Percentiles rank a stretch among this genome's conserved stretches.
phyloP scores from a whole-genome alignment of 768 basidiomycete genomes.

The Agrocybe praecox region DNA sequence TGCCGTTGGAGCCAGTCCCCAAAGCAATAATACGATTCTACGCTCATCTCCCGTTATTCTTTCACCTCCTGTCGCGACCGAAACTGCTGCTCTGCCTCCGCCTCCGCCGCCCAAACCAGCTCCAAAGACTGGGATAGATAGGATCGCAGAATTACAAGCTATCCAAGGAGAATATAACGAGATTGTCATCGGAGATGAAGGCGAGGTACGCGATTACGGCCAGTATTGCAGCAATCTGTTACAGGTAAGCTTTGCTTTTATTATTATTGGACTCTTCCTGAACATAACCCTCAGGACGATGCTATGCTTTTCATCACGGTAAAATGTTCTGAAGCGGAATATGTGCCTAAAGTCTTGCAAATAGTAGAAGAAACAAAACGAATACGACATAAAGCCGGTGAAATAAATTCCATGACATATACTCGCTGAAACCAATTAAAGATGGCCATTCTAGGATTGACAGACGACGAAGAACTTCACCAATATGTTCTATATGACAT shows the following conservation, averaged over 20 bases:
- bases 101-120: constrained; percentile 60
- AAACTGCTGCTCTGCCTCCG: constrained; percentile 33
- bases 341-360: constrained; percentile 79
- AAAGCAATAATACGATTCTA: constrained; percentile 8
- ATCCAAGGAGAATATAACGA: constrained; percentile 75
- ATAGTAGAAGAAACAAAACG: constrained; percentile 82
- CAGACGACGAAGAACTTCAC: constrained; percentile 63
- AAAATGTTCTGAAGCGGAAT: constrained; percentile 57
- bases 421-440: constrained; percentile 1
- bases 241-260: constrained; percentile 40
- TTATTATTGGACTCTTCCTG: not conserved
- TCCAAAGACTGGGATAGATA: constrained; percentile 66
- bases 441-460: constrained; percentile 31
- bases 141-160: constrained; percentile 73
- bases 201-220: constrained; percentile 65
- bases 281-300: constrained; percentile 48
- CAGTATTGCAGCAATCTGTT: constrained; percentile 66
- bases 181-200: constrained; percentile 69
- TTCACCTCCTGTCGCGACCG: constrained; percentile 6
- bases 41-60: constrained; percentile 15
- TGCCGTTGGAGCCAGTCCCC: constrained; percentile 3
- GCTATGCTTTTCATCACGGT: constrained; percentile 81
- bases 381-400: constrained; percentile 75
- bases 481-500: constrained; percentile 81
- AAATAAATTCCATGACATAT: constrained; percentile 10